Percentiles rank a stretch among this genome's conserved stretches.
phyloP scores from a whole-genome alignment of 73 alveolate species.

The Paramecium primaurelia region DNA sequence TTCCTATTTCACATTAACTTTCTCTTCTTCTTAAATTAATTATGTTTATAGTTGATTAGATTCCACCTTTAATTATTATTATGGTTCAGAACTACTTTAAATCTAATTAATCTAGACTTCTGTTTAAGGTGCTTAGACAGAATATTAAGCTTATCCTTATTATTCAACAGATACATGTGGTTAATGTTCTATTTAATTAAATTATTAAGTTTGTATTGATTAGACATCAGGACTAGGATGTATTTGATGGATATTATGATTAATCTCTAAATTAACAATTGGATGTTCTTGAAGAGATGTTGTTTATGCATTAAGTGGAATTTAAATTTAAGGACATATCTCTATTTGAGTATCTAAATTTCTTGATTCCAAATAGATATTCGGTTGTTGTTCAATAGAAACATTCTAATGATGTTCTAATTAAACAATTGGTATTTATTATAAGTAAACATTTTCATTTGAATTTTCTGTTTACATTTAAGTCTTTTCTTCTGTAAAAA shows the following conservation, averaged over 20 bases:
- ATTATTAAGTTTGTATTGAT: not conserved
- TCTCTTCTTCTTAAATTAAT: not conserved
- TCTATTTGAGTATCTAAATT: not conserved
- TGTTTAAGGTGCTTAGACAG: not conserved
- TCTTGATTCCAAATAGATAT: not conserved
- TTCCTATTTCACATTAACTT: not conserved
- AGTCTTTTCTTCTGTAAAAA: not conserved
- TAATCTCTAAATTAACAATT: not conserved
- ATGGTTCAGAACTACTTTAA: not conserved
- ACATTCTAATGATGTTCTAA: not conserved
- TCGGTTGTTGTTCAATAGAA: not conserved
- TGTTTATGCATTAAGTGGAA: not conserved
- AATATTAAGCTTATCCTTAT: not conserved
- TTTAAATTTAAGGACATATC: not conserved
- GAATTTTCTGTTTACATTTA: not conserved
- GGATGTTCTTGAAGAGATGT: not conserved
- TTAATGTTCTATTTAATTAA: not conserved
- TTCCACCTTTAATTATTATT: not conserved
- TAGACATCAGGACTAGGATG: not conserved
- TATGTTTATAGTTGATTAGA: not conserved
- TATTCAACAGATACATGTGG: not conserved
- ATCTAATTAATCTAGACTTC: not conserved
- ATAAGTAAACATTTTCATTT: not conserved
- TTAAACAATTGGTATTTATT: not conserved
- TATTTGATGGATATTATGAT: not conserved